These are phyloP conservation scores for Nosema granulosis DNA, from an alignment of 371 early-diverging fungal species.

Conservation along the genomic window DNA sequence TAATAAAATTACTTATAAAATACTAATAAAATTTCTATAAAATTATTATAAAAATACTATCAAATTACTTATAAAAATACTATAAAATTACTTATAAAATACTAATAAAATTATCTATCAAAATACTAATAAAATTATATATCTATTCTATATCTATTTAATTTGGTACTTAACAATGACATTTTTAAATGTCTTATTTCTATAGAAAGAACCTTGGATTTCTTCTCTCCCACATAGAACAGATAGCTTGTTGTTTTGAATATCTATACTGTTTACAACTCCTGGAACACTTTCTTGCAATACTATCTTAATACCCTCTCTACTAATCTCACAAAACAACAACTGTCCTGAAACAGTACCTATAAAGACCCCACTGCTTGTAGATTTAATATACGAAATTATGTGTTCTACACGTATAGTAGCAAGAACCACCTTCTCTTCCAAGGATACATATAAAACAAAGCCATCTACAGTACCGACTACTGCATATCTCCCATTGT, in stretches of 20 bases:
- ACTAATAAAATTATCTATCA: background rate
- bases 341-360: background rate
- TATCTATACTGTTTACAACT: background rate
- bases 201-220: background rate
- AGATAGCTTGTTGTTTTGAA: background rate
- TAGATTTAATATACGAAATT: background rate
- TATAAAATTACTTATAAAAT: constrained; percentile 1
- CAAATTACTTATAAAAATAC: background rate
- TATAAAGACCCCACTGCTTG: background rate
- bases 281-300: background rate
- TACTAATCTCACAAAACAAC: background rate
- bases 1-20: background rate
- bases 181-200: background rate
- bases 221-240: constrained; percentile 1
- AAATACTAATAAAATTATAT: background rate
- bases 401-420: too few relatives aligned
- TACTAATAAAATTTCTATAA: background rate
- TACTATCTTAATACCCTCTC: background rate
- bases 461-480: too few relatives aligned
- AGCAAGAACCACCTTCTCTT: too few relatives aligned
- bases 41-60: background rate
- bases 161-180: background rate
- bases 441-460: too few relatives aligned
- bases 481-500: too few relatives aligned
- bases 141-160: background rate